These are phyloP conservation scores for Chondrostereum purpureum DNA, from an alignment of 1,284 basidiomycete species.

Conservation along the genomic window DNA sequence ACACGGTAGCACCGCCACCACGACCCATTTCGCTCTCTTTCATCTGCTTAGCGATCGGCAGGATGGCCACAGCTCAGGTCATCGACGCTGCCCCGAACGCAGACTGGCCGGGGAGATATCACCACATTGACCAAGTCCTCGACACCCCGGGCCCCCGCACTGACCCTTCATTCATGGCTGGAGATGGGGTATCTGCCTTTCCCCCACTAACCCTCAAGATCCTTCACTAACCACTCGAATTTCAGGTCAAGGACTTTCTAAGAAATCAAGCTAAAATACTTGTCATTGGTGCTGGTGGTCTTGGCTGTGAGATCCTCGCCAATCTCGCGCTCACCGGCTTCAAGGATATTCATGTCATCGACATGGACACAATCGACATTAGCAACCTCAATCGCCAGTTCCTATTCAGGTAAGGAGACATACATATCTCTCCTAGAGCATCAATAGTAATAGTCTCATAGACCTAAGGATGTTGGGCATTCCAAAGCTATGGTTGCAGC, in stretches of 20 bases:
- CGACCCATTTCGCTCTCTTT: not conserved
- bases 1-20: no score
- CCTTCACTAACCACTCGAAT: no score
- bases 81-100: not conserved
- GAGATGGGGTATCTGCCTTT: conserved; percentile 49
- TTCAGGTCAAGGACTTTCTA: conserved; percentile 85
- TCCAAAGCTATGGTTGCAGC: conserved; percentile 94
- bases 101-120: conserved; percentile 72
- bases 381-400: conserved; percentile 99
- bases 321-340: conserved; percentile 93
- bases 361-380: conserved; percentile 99
- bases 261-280: conserved; percentile 84
- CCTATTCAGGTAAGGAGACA: conserved; percentile 72
- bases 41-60: not conserved
- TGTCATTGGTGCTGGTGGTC: conserved; percentile 93
- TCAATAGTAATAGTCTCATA: conserved; percentile 28
- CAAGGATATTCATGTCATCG: conserved; percentile 97
- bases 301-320: conserved; percentile 93
- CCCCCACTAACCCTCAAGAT: conserved; percentile 2
- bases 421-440: not conserved
- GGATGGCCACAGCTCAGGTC: conserved; percentile 4
- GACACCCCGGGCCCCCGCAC: conserved; percentile 78
- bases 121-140: conserved; percentile 77
- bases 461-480: conserved; percentile 87
- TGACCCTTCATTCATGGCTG: conserved; percentile 67